Base-by-base conservation (phyloP, 2,329 filamentous ascomycete species). In the Myriangium duriaei region DNA sequence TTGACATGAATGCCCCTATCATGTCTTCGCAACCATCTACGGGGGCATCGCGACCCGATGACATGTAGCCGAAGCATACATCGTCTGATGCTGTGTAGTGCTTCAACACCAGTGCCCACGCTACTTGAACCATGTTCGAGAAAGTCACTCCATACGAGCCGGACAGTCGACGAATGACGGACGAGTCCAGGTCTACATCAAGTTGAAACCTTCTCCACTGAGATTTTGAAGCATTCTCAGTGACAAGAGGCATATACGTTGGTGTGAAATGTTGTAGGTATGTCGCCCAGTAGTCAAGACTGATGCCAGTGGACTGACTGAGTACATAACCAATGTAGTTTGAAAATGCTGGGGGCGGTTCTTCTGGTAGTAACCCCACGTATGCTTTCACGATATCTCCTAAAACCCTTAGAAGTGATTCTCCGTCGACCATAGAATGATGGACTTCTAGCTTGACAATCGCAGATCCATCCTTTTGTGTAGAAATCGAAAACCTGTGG, bases 341-440 rank as follows among this genome's bases (percentile, higher is more conserved):
- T n/a, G n/a, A n/a, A n/a, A n/a, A n/a, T n/a, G n/a, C n/a, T n/a
- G n/a, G n/a, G n/a, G n/a, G n/a, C n/a, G n/a, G n/a, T n/a, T n/a
- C n/a, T n/a, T n/a, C n/a, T n/a, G n/a, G n/a, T n/a, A n/a, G n/a
- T n/a, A n/a, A n/a, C n/a, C n/a, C n/a, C n/a, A n/a, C n/a, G n/a
- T n/a, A n/a, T n/a, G n/a, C n/a, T n/a, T n/a, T n/a, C n/a, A n/a
- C n/a, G n/a, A n/a, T n/a, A n/a, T n/a, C n/a, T n/a, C n/a, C n/a
- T n/a, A n/a, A n/a, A n/a, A n/a, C n/a, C 21, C n/a, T 26, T n/a
- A n/a, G 21, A 7, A 26, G 21, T 7, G 21, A 7, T 26, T n/a
- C n/a, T 26, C 21, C 65, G 49, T 68, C 65, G 55, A 64, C 64
- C 11, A 63, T 57, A 12, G 59, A 59, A 41, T 68, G 64, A 42